Evolutionary conservation across 2,329 filamentous ascomycete genomes (phyloP).

Genomic region (Aphanoascus verrucosus): DNA sequence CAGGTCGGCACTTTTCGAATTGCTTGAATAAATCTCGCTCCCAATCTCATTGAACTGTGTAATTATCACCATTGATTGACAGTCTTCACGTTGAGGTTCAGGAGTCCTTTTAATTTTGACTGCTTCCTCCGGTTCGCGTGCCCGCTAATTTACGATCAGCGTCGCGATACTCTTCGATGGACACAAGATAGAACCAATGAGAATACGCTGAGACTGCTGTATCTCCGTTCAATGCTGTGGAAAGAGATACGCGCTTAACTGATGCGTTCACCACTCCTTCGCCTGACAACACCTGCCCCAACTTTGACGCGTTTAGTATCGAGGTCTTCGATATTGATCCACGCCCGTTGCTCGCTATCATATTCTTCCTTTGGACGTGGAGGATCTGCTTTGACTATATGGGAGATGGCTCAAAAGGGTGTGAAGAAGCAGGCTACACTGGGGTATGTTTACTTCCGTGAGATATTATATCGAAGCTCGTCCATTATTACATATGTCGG

Average conservation of each 20-base stretch:
- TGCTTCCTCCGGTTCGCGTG: no score
- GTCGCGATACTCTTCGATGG: no score
- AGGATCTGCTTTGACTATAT: neutral
- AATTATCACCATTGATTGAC: no score
- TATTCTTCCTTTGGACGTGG: neutral
- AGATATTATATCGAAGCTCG: conserved; percentile 44
- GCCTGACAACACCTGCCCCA: neutral
- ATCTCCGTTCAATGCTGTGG: neutral
- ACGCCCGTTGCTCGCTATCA: neutral
- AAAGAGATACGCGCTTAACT: neutral
- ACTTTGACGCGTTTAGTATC: neutral
- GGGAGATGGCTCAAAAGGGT: conserved; percentile 13
- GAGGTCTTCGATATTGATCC: neutral
- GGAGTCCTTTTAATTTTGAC: no score
- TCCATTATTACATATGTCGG: neutral
- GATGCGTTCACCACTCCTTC: neutral
- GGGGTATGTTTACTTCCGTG: conserved; percentile 70
- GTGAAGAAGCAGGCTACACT: conserved; percentile 63
- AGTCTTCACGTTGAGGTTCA: no score
- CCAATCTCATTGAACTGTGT: no score
- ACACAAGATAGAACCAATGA: neutral
- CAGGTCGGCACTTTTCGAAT: neutral
- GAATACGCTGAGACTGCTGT: neutral
- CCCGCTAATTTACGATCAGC: no score
- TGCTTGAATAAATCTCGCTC: no score